Percentiles rank a stretch among this genome's conserved stretches.
phyloP scores from a whole-genome alignment of 2,329 filamentous ascomycete genomes.

The Colletotrichum melonis region DNA sequence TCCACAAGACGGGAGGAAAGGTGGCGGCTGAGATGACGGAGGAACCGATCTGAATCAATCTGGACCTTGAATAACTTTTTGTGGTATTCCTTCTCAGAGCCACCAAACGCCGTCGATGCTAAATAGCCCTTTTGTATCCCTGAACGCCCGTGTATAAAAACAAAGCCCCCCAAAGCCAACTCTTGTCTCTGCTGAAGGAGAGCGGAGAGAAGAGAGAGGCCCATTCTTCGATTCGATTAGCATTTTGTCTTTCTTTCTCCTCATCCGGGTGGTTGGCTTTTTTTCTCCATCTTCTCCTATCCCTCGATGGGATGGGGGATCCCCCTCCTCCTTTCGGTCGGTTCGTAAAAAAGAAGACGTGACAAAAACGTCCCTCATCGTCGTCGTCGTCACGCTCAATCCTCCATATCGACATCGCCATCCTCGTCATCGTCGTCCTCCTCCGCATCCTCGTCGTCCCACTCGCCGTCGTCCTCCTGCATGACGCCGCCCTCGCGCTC shows the following conservation, averaged over 20 bases:
- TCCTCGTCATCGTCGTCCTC: conserved; percentile 41
- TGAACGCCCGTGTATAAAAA: conserved; percentile 25
- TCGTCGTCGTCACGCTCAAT: conserved; percentile 30
- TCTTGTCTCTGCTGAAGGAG: not conserved
- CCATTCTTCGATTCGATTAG: conserved; percentile 32
- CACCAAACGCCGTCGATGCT: conserved; percentile 36
- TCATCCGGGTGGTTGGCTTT: not conserved
- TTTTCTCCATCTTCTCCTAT: not conserved
- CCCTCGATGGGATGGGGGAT: not conserved
- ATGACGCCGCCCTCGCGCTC: conserved; percentile 37
- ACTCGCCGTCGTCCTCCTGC: conserved; percentile 37
- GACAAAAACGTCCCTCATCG: not conserved
- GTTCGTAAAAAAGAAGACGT: not conserved
- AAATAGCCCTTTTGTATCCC: conserved; percentile 33
- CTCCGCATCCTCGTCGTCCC: conserved; percentile 34
- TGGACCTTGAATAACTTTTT: conserved; percentile 29
- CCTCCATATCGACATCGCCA: conserved; percentile 47
- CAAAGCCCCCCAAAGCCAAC: conserved; percentile 3
- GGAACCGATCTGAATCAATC: conserved; percentile 20
- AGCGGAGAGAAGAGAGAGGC: not conserved
- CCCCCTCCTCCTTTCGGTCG: not conserved
- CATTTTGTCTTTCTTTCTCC: conserved; percentile 13
- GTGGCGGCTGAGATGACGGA: conserved; percentile 28
- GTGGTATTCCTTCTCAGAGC: conserved; percentile 35
- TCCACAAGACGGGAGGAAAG: not conserved